Evolutionary conservation across 2,329 filamentous ascomycete genomes (phyloP), one percentile per base, ranked within the genome.

Genomic region (Sporothrix luriei): DNA sequence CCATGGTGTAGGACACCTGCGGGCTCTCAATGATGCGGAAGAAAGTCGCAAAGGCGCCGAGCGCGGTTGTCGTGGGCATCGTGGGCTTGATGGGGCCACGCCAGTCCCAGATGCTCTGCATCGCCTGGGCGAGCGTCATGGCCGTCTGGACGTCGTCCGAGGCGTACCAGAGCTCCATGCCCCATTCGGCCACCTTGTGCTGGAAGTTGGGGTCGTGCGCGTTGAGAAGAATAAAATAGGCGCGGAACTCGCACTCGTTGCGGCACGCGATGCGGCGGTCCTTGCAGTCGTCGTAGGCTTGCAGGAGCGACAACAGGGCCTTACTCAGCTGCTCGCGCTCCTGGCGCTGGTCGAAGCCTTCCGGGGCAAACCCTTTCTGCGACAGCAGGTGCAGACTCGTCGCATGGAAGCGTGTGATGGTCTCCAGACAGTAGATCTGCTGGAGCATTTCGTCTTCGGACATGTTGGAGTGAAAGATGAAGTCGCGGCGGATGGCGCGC

Each of bases 251-350:
- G 24, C 85, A 80, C 75, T 91, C 88, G 71, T 90, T 89, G 70
- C 83, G 80, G 74, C 88, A 90, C 6, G 76, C 71, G 51, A 90
- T 83, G 1, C 82, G 82, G 70, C 86, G 84, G n/a, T 83, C 81
- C 55, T 83, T 83, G 76, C 88, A 89, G 74, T 90, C 87, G 72
- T 90, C 87, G 75, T 91, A 91, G 1, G 88, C 81, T 73, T 90
- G 86, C 69, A 88, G 85, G 16, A 91, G 79, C 1, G 89, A 90
- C 16, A 90, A 80, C 4, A 91, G 79, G 0, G 88, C 84, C 74
- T 90, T 90, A 49, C 86, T 85, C 19, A 91, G 81, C 75, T 91
- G 89, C 76, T 91, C 88, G 29, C 88, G 80, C 76, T 91, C 89
- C 75, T 90, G 88, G 72, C 89, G 87, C 74, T 89, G 86, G 4